A percentile compares a stretch with the other conserved stretches of the same genome.
These are phyloP conservation scores for Stachybotrys chartarum DNA, from an alignment of 2,329 filamentous ascomycete genomes.

Conservation along the genomic window DNA sequence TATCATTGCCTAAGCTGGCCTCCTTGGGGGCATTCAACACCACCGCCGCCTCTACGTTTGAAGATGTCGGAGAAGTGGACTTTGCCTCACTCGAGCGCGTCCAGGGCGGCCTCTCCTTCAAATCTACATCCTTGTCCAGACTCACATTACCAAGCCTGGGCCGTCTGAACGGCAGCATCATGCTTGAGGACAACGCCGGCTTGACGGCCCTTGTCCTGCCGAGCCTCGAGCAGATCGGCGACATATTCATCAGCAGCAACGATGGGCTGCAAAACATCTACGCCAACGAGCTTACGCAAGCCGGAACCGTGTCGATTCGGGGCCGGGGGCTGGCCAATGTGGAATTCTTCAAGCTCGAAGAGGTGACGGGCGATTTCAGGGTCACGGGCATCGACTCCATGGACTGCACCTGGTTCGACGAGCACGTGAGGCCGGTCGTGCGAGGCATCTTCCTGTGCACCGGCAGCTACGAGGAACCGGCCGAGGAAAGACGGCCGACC, in stretches of 20 bases:
- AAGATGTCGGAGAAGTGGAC: slow-evolving; percentile 9
- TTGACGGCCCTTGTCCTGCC: slow-evolving; percentile 16
- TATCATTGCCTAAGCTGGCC: slow-evolving; percentile 12
- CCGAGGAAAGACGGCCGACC: slow-evolving; percentile 14
- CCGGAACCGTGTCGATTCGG: slow-evolving; percentile 14
- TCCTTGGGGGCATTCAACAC: slow-evolving; percentile 16
- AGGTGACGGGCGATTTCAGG: slow-evolving; percentile 19
- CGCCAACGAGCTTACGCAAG: slow-evolving; percentile 17
- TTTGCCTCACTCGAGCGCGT: slow-evolving; percentile 15
- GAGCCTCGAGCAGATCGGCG: slow-evolving; percentile 10
- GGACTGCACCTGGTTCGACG: slow-evolving; percentile 22
- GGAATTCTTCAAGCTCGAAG: slow-evolving; percentile 16
- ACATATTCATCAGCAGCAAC: slow-evolving; percentile 14
- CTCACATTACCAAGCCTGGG: slow-evolving; percentile 16
- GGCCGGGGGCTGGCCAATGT: slow-evolving; percentile 14
- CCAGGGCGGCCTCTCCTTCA: slow-evolving; percentile 14
- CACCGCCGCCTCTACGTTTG: slow-evolving; percentile 14
- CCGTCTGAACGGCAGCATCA: slow-evolving; percentile 14
- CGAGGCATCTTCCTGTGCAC: slow-evolving; percentile 15
- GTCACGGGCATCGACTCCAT: slow-evolving; percentile 15
- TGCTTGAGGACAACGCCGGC: slow-evolving; percentile 14
- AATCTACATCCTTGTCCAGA: slow-evolving; percentile 11
- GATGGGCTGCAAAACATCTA: slow-evolving; percentile 16
- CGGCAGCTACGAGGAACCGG: slow-evolving; percentile 13
- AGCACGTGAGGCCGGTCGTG: slow-evolving; percentile 16